Evolutionary conservation across 768 basidiomycete species (phyloP), one percentile per base, ranked within the genome.

Genomic region (Trametes cingulata): DNA sequence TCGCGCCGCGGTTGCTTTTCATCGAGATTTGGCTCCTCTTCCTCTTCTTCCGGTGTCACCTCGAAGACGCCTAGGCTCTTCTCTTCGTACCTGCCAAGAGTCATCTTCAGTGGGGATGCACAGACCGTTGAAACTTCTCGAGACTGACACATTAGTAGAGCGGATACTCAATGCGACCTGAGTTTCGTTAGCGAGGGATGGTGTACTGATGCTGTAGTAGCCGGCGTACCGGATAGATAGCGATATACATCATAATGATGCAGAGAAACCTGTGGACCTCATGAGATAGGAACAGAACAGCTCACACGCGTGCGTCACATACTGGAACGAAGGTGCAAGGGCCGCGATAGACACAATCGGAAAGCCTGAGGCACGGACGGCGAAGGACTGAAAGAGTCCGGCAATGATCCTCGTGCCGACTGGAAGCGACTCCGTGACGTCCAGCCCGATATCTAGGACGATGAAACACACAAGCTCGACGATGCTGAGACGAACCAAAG

Each of bases 181-280:
- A 15, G 35, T 37, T 15, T 5, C n/a, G 47, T n/a, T 9, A 33
- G 29, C 17, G 25, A 4, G 10, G 40, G 19, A 52, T 27, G 10
- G 12, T 13, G 19, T 33, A 10, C n/a, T 22, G 41, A 10, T 0
- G 46, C 12, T 29, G 13, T n/a, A n/a, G n/a, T n/a, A 52, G 17
- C 10, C 19, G 66, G 25, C 61, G 24, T 22, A 70, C 67, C 35
- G 43, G 52, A 73, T 81, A 69, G 64, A 85, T 76, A 33, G 82
- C 80, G 52, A 85, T 84, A 61, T 84, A 86, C 89, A 90, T 92
- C 88, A 93, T 87, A 59, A 90, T 82, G 7, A 88, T 79, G 66
- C 89, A 90, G 1, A 91, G 69, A 40, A 91, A 85, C 62, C 85
- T 69, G 45, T 8, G 7, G 3, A 56, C 2, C 13, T 4, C 14